A percentile compares a stretch with the other conserved stretches of the same genome.
phyloP scores from a whole-genome alignment of 2,329 filamentous ascomycete species.

The Camillea tinctor region DNA sequence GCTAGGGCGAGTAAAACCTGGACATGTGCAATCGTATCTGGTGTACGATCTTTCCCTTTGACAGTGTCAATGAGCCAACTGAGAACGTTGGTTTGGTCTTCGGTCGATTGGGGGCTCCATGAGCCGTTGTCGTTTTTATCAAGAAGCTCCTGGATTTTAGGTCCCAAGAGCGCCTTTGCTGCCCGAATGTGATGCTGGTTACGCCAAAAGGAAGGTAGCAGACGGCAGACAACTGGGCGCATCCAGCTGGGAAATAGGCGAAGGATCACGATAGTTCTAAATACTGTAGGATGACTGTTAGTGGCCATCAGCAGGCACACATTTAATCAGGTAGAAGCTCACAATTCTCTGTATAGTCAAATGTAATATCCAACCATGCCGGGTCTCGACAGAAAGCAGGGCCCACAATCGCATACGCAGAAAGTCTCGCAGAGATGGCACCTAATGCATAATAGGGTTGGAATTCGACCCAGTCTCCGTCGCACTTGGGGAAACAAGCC shows the following conservation, averaged over 20 bases:
- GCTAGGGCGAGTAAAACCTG: constrained; percentile 9
- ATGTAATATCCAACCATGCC: neutral
- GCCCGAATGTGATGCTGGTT: neutral
- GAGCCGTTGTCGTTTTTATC: neutral
- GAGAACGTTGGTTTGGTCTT: constrained; percentile 6
- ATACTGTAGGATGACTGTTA: no score
- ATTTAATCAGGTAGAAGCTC: no score
- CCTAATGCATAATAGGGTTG: constrained; percentile 2
- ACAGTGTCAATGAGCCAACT: constrained; percentile 3
- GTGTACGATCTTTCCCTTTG: constrained; percentile 7
- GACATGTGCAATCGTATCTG: constrained; percentile 7
- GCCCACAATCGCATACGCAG: neutral
- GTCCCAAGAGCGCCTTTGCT: constrained; percentile 1
- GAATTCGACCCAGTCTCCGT: constrained; percentile 3
- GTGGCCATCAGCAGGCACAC: no score
- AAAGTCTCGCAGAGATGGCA: neutral
- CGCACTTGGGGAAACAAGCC: neutral
- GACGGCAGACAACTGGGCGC: no score
- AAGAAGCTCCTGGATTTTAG: constrained; percentile 2
- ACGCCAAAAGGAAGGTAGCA: constrained; percentile 2
- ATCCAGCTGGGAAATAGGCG: constrained; percentile 3
- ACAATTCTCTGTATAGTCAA: constrained; percentile 6
- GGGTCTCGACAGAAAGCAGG: neutral
- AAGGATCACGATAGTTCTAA: constrained; percentile 1
- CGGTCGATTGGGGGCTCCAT: neutral